Conservation (phyloP, 148 eudicot species). For the Vaccinium darrowii region DNA sequence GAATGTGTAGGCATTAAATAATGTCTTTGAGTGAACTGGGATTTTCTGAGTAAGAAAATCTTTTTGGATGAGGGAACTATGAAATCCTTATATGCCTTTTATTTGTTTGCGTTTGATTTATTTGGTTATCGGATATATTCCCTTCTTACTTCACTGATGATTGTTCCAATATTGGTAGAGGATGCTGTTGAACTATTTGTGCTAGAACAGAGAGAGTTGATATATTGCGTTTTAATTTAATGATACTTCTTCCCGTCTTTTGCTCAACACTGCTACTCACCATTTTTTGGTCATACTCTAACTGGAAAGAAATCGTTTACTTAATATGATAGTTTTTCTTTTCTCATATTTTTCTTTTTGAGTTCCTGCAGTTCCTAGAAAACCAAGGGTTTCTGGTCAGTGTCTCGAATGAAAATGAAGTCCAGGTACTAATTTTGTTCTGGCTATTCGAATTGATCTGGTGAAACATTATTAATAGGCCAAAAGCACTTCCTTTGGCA, state of each 20-base stretch:
- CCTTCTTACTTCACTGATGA: neutral
- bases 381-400: slow-evolving; percentile 87
- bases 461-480: neutral
- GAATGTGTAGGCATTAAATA: neutral
- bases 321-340: neutral
- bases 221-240: neutral
- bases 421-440: slow-evolving; percentile 59
- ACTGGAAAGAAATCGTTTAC: neutral
- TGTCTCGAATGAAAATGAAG: slow-evolving; percentile 79
- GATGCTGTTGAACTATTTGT: slow-evolving; percentile 8
- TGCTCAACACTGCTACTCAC: neutral
- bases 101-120: slow-evolving; percentile 5
- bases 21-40: neutral
- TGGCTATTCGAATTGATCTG: slow-evolving; percentile 4
- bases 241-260: neutral
- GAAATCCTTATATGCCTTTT: neutral
- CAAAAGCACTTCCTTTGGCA: neutral
- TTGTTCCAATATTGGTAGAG: slow-evolving; percentile 4
- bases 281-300: slow-evolving; percentile 2
- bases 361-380: slow-evolving; percentile 65
- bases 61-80: neutral
- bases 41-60: neutral
- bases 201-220: neutral
- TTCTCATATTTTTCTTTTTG: slow-evolving; percentile 8
- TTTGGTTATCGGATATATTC: neutral